phyloP scores from a whole-genome alignment of 805 yeast species.

The Sugiyamaella qingdaonensis region DNA sequence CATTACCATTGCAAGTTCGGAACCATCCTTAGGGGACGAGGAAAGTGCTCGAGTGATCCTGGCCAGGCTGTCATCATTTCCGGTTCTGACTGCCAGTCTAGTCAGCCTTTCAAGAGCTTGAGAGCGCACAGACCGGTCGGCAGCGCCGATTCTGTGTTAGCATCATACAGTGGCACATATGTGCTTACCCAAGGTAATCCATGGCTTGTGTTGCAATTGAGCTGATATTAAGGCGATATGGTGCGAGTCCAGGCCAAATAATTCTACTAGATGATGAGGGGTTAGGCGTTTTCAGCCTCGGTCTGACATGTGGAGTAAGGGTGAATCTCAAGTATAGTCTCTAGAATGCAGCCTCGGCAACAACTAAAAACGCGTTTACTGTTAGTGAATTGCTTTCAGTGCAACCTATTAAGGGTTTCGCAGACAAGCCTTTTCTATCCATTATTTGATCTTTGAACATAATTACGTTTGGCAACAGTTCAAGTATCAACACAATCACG shows the following conservation, averaged over 20 bases:
- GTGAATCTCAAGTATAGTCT: too few relatives aligned
- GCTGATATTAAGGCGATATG: too few relatives aligned
- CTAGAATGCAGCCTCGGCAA: too few relatives aligned
- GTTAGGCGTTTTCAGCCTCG: background rate
- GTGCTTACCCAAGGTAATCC: slow-evolving; percentile 23
- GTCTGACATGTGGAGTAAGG: background rate
- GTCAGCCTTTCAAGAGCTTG: slow-evolving; percentile 39
- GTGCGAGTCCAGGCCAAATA: background rate
- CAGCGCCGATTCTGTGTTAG: slow-evolving; percentile 21
- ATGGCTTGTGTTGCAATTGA: slow-evolving; percentile 7
- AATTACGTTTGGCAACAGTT: too few relatives aligned
- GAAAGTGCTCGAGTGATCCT: slow-evolving; percentile 26
- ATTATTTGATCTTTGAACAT: too few relatives aligned
- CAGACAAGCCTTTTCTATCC: too few relatives aligned
- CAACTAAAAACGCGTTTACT: too few relatives aligned
- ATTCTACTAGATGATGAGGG: background rate
- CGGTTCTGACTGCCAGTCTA: slow-evolving; percentile 28
- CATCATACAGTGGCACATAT: background rate
- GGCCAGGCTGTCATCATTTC: slow-evolving; percentile 19
- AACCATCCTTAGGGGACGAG: slow-evolving; percentile 21
- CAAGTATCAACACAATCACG: too few relatives aligned
- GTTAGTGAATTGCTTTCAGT: too few relatives aligned
- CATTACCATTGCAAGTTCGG: slow-evolving; percentile 23
- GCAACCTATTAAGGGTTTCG: too few relatives aligned
- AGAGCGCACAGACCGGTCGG: slow-evolving; percentile 31